These are phyloP conservation scores for Kodamaea derodonti DNA, from an alignment of 1,139 yeast species.

Conservation along the genomic window DNA sequence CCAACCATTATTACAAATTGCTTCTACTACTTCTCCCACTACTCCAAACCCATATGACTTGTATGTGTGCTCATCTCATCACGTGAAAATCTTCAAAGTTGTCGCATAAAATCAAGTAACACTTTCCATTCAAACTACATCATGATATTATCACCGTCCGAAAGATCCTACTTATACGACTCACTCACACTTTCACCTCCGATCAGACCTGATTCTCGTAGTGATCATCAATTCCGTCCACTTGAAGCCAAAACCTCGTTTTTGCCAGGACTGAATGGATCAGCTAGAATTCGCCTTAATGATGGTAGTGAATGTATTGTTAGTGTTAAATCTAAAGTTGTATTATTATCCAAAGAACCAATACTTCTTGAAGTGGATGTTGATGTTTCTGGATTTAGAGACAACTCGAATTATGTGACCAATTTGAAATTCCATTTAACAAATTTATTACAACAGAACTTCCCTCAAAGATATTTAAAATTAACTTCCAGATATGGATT, in stretches of 20 bases:
- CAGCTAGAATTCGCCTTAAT: constrained; percentile 76
- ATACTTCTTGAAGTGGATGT: constrained; percentile 69
- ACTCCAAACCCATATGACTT: too few relatives aligned
- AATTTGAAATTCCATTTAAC: constrained; percentile 52
- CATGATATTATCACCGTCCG: constrained; percentile 84
- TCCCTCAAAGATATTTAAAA: constrained; percentile 47
- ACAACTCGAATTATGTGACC: constrained; percentile 60
- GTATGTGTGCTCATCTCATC: too few relatives aligned
- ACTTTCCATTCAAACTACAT: too few relatives aligned
- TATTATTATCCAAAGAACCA: constrained; percentile 41
- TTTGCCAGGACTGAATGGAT: constrained; percentile 85
- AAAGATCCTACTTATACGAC: constrained; percentile 72
- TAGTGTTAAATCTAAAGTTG: constrained; percentile 83
- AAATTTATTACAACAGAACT: constrained; percentile 45
- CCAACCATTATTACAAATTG: too few relatives aligned
- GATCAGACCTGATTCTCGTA: constrained; percentile 80
- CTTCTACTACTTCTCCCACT: too few relatives aligned
- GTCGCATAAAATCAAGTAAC: too few relatives aligned
- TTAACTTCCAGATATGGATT: constrained; percentile 73
- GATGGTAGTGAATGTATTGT: constrained; percentile 94
- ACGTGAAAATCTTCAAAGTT: too few relatives aligned
- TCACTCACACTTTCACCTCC: constrained; percentile 63
- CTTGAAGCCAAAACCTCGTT: constrained; percentile 78
- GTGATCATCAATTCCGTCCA: constrained; percentile 73
- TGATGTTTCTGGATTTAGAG: constrained; percentile 69